Evolutionary conservation across 768 basidiomycete species (phyloP), one percentile per base, ranked within the genome.

Genomic region (Pleurotus giganteus): DNA sequence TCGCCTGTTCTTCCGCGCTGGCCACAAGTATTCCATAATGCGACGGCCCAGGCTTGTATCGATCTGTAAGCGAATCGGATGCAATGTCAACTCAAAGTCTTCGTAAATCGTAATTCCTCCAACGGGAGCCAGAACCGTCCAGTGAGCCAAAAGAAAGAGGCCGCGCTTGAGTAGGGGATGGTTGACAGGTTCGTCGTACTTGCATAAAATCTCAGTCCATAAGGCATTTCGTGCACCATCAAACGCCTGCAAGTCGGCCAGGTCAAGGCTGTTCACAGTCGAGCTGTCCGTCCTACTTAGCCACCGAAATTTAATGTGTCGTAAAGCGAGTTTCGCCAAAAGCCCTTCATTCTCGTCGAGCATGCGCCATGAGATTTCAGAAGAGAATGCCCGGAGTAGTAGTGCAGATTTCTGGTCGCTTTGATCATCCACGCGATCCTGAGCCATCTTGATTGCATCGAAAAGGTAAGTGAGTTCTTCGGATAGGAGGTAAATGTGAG

Each of bases 331-430:
- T 71, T 97, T 96, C 34, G 91, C 86, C 1, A 96, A 76, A 41
- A 95, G 75, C 39, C 86, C 83, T 45, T 79, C 74, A 36, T 81
- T 72, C 42, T 86, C 81, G 63, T 88, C 88, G 13, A 96, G 71
- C 91, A 98, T 94, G 56, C 80, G 80, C 94, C 94, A 98, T 0
- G 90, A 92, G 43, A 98, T 86, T 66, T 94, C 89, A 4, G 85
- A 82, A 0, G 92, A 92, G 4, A 84, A 85, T 0, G 92, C 88
- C 57, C 90, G 86, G 27, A 96, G 71, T 49, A 91, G 78, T 43
- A 94, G 76, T 1, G 92, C 90, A 1, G 89, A 89, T 63, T 90
- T 91, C 59, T 86, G 83, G 59, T 89, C 87, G 4, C 82, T 76
- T 55, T 71, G 80, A 58, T 83, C 79, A 59, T 83, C 82, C 46